phyloP scores from a whole-genome alignment of 805 yeast genomes.

The Barnettozyma wickerhamii region DNA sequence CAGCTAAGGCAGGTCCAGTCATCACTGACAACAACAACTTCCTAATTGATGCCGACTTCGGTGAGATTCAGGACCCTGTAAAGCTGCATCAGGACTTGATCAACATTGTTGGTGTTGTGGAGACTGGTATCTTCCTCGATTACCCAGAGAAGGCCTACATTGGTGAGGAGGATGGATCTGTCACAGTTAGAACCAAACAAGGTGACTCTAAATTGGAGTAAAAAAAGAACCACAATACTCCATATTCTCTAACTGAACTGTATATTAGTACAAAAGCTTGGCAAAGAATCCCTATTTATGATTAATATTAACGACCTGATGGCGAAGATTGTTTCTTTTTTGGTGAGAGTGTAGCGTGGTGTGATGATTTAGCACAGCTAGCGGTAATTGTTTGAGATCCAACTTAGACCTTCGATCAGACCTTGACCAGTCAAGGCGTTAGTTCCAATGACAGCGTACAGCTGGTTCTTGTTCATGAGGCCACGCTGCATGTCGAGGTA shows the following conservation, averaged over 20 bases:
- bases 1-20: conserved; percentile 95
- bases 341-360: background rate
- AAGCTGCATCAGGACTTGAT: conserved; percentile 64
- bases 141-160: conserved; percentile 78
- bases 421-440: conserved; percentile 91
- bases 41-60: conserved; percentile 90
- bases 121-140: conserved; percentile 82
- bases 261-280: background rate
- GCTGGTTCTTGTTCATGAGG: conserved; percentile 53
- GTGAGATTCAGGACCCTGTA: conserved; percentile 52
- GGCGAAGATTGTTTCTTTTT: background rate
- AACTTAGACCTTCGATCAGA: conserved; percentile 77
- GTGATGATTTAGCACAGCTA: too few species aligned
- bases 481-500: conserved; percentile 56
- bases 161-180: conserved; percentile 78
- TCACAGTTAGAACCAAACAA: conserved; percentile 29
- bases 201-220: conserved; percentile 18
- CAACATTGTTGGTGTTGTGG: conserved; percentile 87
- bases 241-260: too few species aligned
- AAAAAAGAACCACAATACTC: background rate
- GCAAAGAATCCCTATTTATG: background rate
- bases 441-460: conserved; percentile 91
- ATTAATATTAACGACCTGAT: background rate
- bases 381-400: conserved; percentile 66
- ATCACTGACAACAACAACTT: conserved; percentile 95